These are phyloP conservation scores for Aegle marmelos DNA, from an alignment of 345 rosid genomes.

Conservation along the genomic window DNA sequence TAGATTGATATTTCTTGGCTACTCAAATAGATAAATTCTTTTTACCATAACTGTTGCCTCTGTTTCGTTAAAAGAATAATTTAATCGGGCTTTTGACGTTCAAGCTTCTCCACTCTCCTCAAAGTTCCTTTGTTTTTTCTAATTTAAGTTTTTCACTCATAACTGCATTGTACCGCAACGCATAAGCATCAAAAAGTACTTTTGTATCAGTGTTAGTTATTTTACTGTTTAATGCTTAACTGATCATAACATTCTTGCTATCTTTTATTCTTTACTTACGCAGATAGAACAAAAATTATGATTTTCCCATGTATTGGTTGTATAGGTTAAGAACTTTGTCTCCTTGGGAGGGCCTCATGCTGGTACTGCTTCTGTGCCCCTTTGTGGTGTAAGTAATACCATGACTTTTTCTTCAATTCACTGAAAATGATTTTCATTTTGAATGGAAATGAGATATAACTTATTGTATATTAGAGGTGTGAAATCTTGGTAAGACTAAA, in stretches of 20 bases:
- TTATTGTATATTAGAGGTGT: background rate
- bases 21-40: background rate
- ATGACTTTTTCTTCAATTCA: background rate
- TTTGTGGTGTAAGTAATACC: slow-evolving; percentile 72
- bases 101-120: background rate
- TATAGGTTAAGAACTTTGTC: slow-evolving; percentile 74
- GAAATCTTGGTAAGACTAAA: background rate
- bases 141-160: background rate
- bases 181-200: background rate
- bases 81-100: background rate
- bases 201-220: background rate
- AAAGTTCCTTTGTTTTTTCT: background rate
- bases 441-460: background rate
- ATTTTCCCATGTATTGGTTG: slow-evolving; percentile 2
- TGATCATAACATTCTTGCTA: background rate
- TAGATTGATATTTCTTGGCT: background rate
- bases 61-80: background rate
- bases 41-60: background rate
- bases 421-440: background rate
- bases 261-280: background rate
- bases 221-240: background rate
- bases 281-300: background rate
- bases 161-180: background rate
- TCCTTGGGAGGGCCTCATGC: slow-evolving; percentile 97
- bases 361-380: slow-evolving; percentile 94